phyloP scores from a whole-genome alignment of 495 filamentous ascomycete genomes.

The Penicillium goetzii region DNA sequence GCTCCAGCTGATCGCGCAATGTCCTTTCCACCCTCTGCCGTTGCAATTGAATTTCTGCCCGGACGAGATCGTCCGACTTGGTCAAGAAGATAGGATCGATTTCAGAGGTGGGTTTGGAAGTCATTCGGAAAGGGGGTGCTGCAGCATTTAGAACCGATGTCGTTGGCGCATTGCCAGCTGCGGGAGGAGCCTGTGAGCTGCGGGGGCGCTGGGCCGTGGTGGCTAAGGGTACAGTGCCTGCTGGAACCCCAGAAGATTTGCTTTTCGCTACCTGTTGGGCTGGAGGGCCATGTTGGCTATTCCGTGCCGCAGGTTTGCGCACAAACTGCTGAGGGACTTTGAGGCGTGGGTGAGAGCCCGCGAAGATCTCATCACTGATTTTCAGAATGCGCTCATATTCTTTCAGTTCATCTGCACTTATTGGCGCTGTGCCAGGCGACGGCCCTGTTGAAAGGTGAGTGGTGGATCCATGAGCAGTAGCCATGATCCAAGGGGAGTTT shows the following conservation, averaged over 20 bases:
- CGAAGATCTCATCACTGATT: slow-evolving; percentile 75
- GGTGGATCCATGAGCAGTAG: slow-evolving; percentile 36
- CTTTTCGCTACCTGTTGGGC: slow-evolving; percentile 29
- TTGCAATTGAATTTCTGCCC: slow-evolving; percentile 79
- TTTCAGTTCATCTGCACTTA: slow-evolving; percentile 36
- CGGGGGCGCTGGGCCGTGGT: slow-evolving; percentile 33
- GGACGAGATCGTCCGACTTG: slow-evolving; percentile 82
- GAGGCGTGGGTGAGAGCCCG: slow-evolving; percentile 74
- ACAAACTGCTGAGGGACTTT: slow-evolving; percentile 65
- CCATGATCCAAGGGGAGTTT: slow-evolving; percentile 39
- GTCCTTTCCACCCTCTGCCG: slow-evolving; percentile 77
- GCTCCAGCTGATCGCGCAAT: slow-evolving; percentile 74
- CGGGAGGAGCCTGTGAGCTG: slow-evolving; percentile 37
- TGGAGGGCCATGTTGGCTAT: slow-evolving; percentile 31
- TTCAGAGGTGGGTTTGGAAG: slow-evolving; percentile 46
- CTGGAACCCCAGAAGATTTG: slow-evolving; percentile 27
- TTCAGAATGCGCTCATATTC: slow-evolving; percentile 75
- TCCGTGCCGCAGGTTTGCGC: slow-evolving; percentile 50
- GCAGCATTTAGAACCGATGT: slow-evolving; percentile 31
- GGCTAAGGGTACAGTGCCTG: slow-evolving; percentile 39
- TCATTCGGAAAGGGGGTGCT: slow-evolving; percentile 41
- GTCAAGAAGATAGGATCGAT: slow-evolving; percentile 81
- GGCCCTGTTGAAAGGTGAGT: slow-evolving; percentile 44
- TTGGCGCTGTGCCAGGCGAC: slow-evolving; percentile 35
- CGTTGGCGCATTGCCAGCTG: slow-evolving; percentile 33